These are phyloP conservation scores for Exophiala mesophila DNA, from an alignment of 2,329 filamentous ascomycete genomes.

Conservation along the genomic window DNA sequence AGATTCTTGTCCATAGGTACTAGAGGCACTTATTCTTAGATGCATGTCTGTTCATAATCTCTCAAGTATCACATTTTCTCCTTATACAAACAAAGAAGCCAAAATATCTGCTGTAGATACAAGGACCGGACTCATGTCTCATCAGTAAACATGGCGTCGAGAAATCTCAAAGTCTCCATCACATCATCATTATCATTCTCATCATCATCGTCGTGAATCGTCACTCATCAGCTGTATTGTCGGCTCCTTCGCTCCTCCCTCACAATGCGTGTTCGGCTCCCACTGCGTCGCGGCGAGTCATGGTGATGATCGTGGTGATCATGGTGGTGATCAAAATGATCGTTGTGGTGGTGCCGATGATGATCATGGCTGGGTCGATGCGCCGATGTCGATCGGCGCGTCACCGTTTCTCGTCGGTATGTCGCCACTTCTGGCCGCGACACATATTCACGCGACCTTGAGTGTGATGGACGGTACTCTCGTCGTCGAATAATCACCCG, in stretches of 20 bases:
- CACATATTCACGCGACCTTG: slow-evolving; percentile 17
- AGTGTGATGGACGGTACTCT: slow-evolving; percentile 13
- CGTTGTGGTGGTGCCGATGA: slow-evolving; percentile 11
- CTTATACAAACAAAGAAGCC: too few relatives aligned
- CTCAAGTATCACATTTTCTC: too few relatives aligned
- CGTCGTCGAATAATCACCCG: slow-evolving; percentile 19
- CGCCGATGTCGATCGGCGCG: slow-evolving; percentile 17
- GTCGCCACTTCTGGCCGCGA: slow-evolving; percentile 20
- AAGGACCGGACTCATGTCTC: too few relatives aligned
- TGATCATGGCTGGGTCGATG: slow-evolving; percentile 17
- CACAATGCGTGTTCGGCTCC: slow-evolving; percentile 16
- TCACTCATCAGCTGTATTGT: too few relatives aligned
- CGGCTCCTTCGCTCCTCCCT: slow-evolving; percentile 18
- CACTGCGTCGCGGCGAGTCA: slow-evolving; percentile 14
- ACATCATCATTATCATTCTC: too few relatives aligned
- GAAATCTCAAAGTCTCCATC: too few relatives aligned
- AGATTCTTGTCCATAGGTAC: too few relatives aligned
- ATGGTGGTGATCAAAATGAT: slow-evolving; percentile 12
- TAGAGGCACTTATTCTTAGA: too few relatives aligned
- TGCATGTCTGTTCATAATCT: too few relatives aligned
- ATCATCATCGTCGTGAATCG: too few relatives aligned
- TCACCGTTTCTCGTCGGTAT: slow-evolving; percentile 19
- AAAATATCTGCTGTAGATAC: too few relatives aligned
- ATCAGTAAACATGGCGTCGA: too few relatives aligned
- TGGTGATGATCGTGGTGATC: slow-evolving; percentile 3